Evolutionary conservation across 2,329 filamentous ascomycete genomes (phyloP), one percentile per base, ranked within the genome.

Genomic region (Gliomastix tumulicola): DNA sequence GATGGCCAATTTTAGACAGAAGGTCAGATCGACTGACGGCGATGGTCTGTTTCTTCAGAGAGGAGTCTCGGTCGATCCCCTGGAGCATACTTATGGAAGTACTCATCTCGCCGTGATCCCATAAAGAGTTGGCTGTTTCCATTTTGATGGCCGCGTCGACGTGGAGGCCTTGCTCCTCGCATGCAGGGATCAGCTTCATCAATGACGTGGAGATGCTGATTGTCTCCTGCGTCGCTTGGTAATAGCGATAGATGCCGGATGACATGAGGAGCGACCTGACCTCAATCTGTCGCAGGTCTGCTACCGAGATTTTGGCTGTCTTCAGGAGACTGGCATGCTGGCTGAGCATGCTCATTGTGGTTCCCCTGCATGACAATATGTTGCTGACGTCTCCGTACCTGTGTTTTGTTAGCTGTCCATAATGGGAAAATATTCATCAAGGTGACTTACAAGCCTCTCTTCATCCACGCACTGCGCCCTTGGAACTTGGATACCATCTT

Each of bases 101-200:
- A 16, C 82, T 78, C 66, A 87, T 86, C 57, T 98, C 90, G 11
- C 88, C 88, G 54, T 95, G 84, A 43, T 94, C 88, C 90, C 92
- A 98, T 2, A 98, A 66, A 7, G 94, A 88, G 50, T 84, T 88
- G 10, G 94, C 89, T 7, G 86, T 77, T 56, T 97, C 92, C 37
- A 90, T 76, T 44, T 82, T 79, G 27, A 88, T 77, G 11, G 81
- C 81, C 11, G 81, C 84, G 51, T 88, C 83, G 31, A 96, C 77
- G 39, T 80, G 75, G 3, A 97, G 62, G 0, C 84, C 86, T n/a
- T 87, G 59, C 1, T 75, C 67, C 41, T 74, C 71, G 53, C 85
- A 92, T 4, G 79, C 67, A 6, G 68, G 55, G n/a, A 88, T 76
- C 19, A 97, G 70, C 38, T 86, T 79, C 11, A 79, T 84, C n/a